phyloP scores from a whole-genome alignment of 345 rosid genomes.

The Eucalyptus regnans region DNA sequence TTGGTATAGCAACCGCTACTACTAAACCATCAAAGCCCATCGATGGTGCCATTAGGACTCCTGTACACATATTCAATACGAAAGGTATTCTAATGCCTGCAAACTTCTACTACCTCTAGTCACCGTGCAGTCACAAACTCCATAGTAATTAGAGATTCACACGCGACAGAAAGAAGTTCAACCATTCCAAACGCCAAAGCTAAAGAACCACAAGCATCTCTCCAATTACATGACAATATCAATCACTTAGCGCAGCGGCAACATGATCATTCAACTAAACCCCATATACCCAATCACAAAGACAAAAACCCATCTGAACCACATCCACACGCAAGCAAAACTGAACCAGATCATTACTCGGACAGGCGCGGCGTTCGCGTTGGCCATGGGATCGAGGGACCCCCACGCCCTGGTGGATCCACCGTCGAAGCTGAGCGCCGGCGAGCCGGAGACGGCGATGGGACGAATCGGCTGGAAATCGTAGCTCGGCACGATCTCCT shows the following conservation, averaged over 20 bases:
- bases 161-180: not conserved
- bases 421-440: slow-evolving; percentile 13
- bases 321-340: not conserved
- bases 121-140: not conserved
- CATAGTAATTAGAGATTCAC: not conserved
- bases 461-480: slow-evolving; percentile 85
- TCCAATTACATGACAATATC: not conserved
- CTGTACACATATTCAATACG: not conserved
- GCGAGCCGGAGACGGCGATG: slow-evolving; percentile 15
- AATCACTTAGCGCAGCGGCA: not conserved
- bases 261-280: not conserved
- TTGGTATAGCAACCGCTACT: not conserved
- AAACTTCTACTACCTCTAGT: not conserved
- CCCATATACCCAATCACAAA: not conserved
- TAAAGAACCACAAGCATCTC: not conserved
- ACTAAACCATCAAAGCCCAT: not conserved
- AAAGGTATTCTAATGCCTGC: not conserved
- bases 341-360: slow-evolving; percentile 17
- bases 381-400: slow-evolving; percentile 26
- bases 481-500: slow-evolving; percentile 72
- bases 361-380: slow-evolving; percentile 5
- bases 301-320: not conserved
- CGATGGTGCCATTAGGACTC: not conserved
- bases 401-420: slow-evolving; percentile 45
- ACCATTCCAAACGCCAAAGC: not conserved